Evolutionary conservation across 345 rosid species (phyloP), one percentile per base, ranked within the genome.

Genomic region (Eucalyptus cloeziana): DNA sequence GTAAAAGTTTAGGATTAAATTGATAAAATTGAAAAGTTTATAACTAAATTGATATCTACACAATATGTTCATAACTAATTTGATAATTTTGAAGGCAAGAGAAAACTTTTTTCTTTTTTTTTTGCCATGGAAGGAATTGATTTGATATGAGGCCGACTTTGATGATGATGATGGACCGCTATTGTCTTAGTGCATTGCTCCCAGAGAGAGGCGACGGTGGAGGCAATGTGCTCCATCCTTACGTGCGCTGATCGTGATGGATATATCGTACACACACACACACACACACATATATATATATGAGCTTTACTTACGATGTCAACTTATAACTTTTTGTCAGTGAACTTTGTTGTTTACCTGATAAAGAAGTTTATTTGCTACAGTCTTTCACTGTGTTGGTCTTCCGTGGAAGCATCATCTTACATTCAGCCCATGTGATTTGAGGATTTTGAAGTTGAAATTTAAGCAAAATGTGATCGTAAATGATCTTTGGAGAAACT

Each of bases 21-120:
- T 33, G 24, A 4, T 17, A 17, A 69, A 69, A 1, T 9, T 33
- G 7, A 31, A 69, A 33, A 16, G 2, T 33, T 33, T 8, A 33
- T 0, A 0, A 71, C 2, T 33, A 4, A 17, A 71, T 33, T 2
- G 4, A 3, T 19, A 33, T 17, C 2, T 21, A 33, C 11, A 31
- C 7, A 2, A 15, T 4, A n/a, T 13, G 10, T 15, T 67, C 7
- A n/a, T 7, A 31, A n/a, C 10, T n/a, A 8, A 7, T 7, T n/a
- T 13, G 40, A 64, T 7, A 30, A n/a, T 14, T 64, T n/a, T 14
- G 19, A 15, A n/a, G 0, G 69, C 14, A 62, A 62, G 31, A 6
- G 62, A 52, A 52, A 24, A 52, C 56, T 19, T 12, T 27, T 60
- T 5, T 14, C 22, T 51, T 51, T 4, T 13, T 25, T 27, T 60